Conservation (phyloP, 345 rosid species). For the Eucalyptus grandis region DNA sequence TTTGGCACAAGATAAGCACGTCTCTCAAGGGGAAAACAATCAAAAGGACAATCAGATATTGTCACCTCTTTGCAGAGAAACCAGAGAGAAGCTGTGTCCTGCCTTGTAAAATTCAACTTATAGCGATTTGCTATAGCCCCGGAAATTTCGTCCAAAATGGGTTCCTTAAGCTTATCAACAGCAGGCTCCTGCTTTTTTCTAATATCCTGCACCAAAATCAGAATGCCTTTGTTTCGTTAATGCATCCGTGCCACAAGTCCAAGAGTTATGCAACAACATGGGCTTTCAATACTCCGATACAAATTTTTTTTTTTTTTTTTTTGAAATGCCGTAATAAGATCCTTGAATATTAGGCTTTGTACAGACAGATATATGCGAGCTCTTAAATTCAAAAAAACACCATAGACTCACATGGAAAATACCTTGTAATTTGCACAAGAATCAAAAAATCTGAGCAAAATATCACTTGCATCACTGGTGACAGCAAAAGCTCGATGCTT, state of each 20-base stretch:
- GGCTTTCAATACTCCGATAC: background rate
- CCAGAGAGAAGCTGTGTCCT: slow-evolving; percentile 83
- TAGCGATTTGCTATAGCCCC: slow-evolving; percentile 44
- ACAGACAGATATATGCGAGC: background rate
- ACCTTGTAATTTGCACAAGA: slow-evolving; percentile 93
- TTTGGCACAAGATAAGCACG: background rate
- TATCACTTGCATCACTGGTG: slow-evolving; percentile 87
- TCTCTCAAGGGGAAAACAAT: background rate
- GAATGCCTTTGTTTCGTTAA: background rate
- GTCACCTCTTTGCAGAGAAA: slow-evolving; percentile 87
- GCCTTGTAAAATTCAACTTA: slow-evolving; percentile 53
- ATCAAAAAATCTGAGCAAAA: slow-evolving; percentile 63
- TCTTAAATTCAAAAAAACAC: background rate
- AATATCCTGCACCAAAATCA: slow-evolving; percentile 25
- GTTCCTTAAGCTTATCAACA: slow-evolving; percentile 73
- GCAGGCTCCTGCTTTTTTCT: slow-evolving; percentile 57
- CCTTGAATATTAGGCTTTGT: background rate
- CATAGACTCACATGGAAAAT: background rate
- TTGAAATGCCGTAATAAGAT: background rate
- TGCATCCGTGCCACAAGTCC: background rate
- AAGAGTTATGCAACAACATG: background rate
- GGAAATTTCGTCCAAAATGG: slow-evolving; percentile 64
- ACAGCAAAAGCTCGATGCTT: slow-evolving; percentile 77
- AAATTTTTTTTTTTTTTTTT: background rate
- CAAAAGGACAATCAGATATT: background rate